Percentiles rank a stretch among this genome's conserved stretches.
These are phyloP conservation scores for Umbelopsis vinacea DNA, from an alignment of 192 early-diverging fungal species.

Conservation along the genomic window DNA sequence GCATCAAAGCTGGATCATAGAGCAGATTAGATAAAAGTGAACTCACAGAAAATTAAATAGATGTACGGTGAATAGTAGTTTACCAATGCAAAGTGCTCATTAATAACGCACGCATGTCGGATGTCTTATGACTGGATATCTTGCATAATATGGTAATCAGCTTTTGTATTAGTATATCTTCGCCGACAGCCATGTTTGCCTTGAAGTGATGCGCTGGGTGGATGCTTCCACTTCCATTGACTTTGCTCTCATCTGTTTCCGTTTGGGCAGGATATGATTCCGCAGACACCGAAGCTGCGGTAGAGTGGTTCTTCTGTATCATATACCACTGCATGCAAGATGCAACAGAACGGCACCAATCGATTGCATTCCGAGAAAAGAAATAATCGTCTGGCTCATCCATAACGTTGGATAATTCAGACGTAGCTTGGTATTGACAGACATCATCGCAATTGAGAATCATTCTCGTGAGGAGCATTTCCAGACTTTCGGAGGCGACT, in stretches of 20 bases:
- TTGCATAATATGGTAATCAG: constrained; percentile 1
- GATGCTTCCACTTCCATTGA: neutral
- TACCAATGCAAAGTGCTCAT: constrained; percentile 2
- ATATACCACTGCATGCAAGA: constrained; percentile 17
- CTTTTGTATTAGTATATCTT: constrained; percentile 5
- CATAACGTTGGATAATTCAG: neutral
- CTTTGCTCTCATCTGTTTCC: neutral
- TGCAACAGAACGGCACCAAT: constrained; percentile 18
- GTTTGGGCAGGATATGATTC: neutral
- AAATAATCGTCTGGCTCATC: constrained; percentile 8
- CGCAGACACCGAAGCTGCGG: neutral
- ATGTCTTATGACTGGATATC: constrained; percentile 2
- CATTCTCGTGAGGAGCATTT: constrained; percentile 12
- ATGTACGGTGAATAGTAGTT: neutral
- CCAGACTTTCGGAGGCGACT: constrained; percentile 15
- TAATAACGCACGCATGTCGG: neutral
- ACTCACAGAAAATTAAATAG: neutral
- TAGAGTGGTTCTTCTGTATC: neutral
- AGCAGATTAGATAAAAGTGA: neutral
- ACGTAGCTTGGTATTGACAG: neutral
- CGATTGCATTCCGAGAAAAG: neutral
- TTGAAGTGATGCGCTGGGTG: neutral
- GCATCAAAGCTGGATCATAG: constrained; percentile 18
- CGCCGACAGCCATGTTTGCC: neutral
- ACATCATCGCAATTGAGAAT: constrained; percentile 21